Evolutionary conservation across 73 alveolate species (phyloP).

Genomic region (Breviolum minutum): DNA sequence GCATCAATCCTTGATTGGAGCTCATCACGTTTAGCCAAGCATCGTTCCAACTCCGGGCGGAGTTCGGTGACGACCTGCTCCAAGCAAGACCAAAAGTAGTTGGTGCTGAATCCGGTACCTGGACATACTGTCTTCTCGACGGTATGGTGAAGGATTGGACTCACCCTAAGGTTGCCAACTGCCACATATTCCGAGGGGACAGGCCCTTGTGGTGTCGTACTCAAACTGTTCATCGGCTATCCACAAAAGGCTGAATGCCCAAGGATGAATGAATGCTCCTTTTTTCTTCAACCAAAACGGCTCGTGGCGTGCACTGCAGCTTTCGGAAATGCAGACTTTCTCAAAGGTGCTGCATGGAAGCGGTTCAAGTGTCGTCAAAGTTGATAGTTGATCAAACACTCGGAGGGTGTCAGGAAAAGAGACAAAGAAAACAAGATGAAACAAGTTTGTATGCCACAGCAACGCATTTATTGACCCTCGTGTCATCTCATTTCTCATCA

Average conservation of each 20-base stretch:
- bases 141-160: conserved; percentile 49
- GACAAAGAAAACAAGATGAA: background rate
- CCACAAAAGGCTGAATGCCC: conserved; percentile 12
- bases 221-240: conserved; percentile 40
- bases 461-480: background rate
- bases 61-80: conserved; percentile 43
- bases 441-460: too few species aligned
- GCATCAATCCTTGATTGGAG: conserved; percentile 57
- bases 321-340: too few species aligned
- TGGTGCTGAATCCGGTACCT: conserved; percentile 79
- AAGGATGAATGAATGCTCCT: background rate
- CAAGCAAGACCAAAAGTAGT: conserved; percentile 76
- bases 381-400: background rate
- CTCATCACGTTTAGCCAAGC: conserved; percentile 80
- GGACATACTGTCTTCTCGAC: conserved; percentile 56
- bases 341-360: background rate
- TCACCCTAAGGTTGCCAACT: conserved; percentile 32
- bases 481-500: background rate
- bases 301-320: background rate
- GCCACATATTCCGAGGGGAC: conserved; percentile 61
- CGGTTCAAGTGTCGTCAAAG: background rate
- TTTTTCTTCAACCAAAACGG: conserved; percentile 15
- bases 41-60: conserved; percentile 60
- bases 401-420: background rate
- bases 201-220: conserved; percentile 67